These are phyloP conservation scores for Penicillium canariense DNA, from an alignment of 495 filamentous ascomycete genomes.

Conservation along the genomic window DNA sequence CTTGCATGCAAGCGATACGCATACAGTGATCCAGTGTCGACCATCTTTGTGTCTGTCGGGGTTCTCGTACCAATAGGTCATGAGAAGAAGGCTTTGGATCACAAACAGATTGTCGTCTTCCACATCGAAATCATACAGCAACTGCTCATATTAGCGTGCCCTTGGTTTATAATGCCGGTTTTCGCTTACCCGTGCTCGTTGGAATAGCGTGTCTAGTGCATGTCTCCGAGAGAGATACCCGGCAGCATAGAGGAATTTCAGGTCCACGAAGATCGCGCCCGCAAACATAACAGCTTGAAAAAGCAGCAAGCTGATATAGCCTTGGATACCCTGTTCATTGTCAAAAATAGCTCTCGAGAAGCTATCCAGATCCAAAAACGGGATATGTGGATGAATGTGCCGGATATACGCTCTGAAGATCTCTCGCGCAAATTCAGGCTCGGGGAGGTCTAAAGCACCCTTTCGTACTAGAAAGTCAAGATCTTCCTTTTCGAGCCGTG, in stretches of 20 bases:
- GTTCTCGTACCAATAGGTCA: slow-evolving; percentile 20
- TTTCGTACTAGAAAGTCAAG: slow-evolving; percentile 8
- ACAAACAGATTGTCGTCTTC: slow-evolving; percentile 10
- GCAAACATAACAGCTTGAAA: slow-evolving; percentile 73
- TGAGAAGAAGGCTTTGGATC: slow-evolving; percentile 16
- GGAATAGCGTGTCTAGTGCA: slow-evolving; percentile 10
- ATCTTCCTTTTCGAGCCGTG: slow-evolving; percentile 1
- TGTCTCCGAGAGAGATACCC: slow-evolving; percentile 45
- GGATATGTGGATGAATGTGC: slow-evolving; percentile 71
- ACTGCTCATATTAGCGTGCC: background rate
- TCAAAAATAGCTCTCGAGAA: slow-evolving; percentile 57
- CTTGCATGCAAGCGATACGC: slow-evolving; percentile 9
- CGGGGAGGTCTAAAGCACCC: slow-evolving; percentile 8
- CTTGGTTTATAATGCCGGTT: background rate
- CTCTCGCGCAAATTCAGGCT: background rate
- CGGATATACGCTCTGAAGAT: slow-evolving; percentile 14
- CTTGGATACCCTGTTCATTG: slow-evolving; percentile 26
- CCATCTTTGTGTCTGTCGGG: slow-evolving; percentile 13
- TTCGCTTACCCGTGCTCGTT: slow-evolving; percentile 7
- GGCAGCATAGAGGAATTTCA: slow-evolving; percentile 54
- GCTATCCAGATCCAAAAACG: slow-evolving; percentile 62
- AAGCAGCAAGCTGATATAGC: slow-evolving; percentile 59
- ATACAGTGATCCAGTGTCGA: slow-evolving; percentile 14
- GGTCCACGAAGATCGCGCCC: slow-evolving; percentile 64
- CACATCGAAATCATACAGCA: slow-evolving; percentile 13